Evolutionary conservation across 2,329 filamentous ascomycete species (phyloP).

Genomic region (Arachnopeziza araneosa): DNA sequence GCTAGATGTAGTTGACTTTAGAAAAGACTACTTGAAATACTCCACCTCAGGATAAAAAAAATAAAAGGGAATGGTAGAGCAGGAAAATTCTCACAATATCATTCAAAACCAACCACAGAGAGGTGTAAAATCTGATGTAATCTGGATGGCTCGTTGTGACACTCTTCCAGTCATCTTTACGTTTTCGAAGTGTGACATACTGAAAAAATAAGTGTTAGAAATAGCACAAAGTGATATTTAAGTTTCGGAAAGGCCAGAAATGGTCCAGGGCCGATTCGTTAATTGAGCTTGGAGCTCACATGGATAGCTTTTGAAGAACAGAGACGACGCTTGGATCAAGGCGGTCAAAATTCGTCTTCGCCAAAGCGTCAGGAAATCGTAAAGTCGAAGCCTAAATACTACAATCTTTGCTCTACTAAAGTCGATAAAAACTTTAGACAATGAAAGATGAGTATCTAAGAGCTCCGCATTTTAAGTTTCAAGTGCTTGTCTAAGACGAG

Average conservation of each 20-base stretch:
- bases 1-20: too few relatives aligned
- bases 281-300: neutral
- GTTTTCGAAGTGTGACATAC: constrained; percentile 81
- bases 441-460: too few relatives aligned
- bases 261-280: neutral
- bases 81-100: constrained; percentile 51
- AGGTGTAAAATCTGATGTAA: constrained; percentile 99
- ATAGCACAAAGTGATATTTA: neutral
- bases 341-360: too few relatives aligned
- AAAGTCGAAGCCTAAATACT: too few relatives aligned
- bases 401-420: too few relatives aligned
- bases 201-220: neutral
- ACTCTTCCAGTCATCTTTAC: constrained; percentile 91
- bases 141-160: constrained; percentile 93
- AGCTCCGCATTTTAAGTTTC: too few relatives aligned
- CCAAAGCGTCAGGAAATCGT: too few relatives aligned
- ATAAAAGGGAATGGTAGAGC: too few relatives aligned
- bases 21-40: too few relatives aligned
- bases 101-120: constrained; percentile 95
- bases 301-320: neutral
- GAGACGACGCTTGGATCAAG: neutral
- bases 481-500: too few relatives aligned
- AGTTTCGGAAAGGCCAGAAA: neutral
- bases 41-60: too few relatives aligned
- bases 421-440: too few relatives aligned